A percentile compares a stretch with the other conserved stretches of the same genome.
Evolutionary conservation across 768 basidiomycete species (phyloP).

Genomic region (Lyophyllum atratum): DNA sequence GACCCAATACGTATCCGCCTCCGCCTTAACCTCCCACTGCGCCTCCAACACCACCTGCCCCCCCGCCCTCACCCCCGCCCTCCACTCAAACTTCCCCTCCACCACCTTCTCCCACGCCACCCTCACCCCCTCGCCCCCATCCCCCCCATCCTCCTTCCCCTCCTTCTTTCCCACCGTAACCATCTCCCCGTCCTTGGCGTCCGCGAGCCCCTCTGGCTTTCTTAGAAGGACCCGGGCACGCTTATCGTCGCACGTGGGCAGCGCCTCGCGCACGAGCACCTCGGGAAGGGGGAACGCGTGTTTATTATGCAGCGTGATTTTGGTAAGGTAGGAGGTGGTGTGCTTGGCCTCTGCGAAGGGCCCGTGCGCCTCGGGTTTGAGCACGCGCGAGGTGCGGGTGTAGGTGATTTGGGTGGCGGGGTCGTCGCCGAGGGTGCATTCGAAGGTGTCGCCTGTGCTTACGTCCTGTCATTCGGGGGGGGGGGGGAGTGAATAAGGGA

Average conservation of each 20-base stretch:
- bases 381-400: slow-evolving; percentile 37
- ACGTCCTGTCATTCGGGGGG: slow-evolving; percentile 37
- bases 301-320: slow-evolving; percentile 48
- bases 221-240: slow-evolving; percentile 45
- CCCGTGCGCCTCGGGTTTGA: slow-evolving; percentile 34
- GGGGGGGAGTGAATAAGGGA: background rate
- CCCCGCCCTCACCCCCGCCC: slow-evolving; percentile 42
- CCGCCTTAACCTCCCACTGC: slow-evolving; percentile 55
- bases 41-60: slow-evolving; percentile 44
- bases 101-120: slow-evolving; percentile 40
- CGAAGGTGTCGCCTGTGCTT: slow-evolving; percentile 50
- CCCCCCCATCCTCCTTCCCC: slow-evolving; percentile 7
- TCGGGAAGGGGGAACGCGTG: slow-evolving; percentile 45
- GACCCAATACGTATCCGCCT: slow-evolving; percentile 31
- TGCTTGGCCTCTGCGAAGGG: slow-evolving; percentile 45
- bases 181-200: slow-evolving; percentile 41
- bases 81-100: slow-evolving; percentile 61
- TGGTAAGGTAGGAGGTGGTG: slow-evolving; percentile 46
- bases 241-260: slow-evolving; percentile 44
- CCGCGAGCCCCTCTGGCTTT: slow-evolving; percentile 48
- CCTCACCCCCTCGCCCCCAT: slow-evolving; percentile 30
- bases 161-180: slow-evolving; percentile 28
- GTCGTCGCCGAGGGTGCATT: slow-evolving; percentile 55
- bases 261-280: slow-evolving; percentile 47
- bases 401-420: slow-evolving; percentile 46